Evolutionary conservation across 352 stramenopile species (phyloP).

Genomic region (Globisporangium orthogonon): DNA sequence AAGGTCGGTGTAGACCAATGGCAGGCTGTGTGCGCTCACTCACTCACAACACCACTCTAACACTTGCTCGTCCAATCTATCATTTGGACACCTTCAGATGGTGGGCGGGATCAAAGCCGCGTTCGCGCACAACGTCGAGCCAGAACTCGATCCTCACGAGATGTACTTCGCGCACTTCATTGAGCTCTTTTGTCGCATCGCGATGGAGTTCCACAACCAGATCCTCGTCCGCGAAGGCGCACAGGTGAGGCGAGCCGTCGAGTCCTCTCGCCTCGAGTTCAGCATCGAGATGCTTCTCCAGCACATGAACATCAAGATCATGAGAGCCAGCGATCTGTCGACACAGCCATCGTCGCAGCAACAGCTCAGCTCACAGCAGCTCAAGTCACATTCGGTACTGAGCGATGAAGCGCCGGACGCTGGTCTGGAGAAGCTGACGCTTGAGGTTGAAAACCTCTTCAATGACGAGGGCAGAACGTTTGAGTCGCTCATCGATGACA

Average conservation of each 20-base stretch:
- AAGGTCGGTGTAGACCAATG: conserved; percentile 15
- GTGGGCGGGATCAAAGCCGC: conserved; percentile 12
- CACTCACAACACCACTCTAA: conserved; percentile 5
- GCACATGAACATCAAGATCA: conserved; percentile 43
- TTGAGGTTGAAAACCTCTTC: conserved; percentile 7
- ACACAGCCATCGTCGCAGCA: neutral
- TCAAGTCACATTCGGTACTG: neutral
- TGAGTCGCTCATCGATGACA: conserved; percentile 20
- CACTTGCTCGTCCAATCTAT: no score
- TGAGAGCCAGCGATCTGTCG: conserved; percentile 8
- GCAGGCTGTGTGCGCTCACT: conserved; percentile 5
- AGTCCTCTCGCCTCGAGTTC: conserved; percentile 58
- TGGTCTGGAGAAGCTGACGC: conserved; percentile 6
- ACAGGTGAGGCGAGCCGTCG: conserved; percentile 41
- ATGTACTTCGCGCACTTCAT: conserved; percentile 59
- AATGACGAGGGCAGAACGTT: conserved; percentile 14
- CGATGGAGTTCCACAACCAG: conserved; percentile 41
- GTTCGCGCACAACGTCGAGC: conserved; percentile 5
- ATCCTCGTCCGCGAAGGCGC: conserved; percentile 39
- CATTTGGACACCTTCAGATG: conserved; percentile 6
- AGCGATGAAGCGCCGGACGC: neutral
- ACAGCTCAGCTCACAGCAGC: neutral
- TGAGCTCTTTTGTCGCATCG: conserved; percentile 57
- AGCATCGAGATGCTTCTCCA: conserved; percentile 51
- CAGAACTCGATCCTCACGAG: conserved; percentile 2